Conservation (phyloP, 2,329 filamentous ascomycete species). For the Verticillium dahliae region DNA sequence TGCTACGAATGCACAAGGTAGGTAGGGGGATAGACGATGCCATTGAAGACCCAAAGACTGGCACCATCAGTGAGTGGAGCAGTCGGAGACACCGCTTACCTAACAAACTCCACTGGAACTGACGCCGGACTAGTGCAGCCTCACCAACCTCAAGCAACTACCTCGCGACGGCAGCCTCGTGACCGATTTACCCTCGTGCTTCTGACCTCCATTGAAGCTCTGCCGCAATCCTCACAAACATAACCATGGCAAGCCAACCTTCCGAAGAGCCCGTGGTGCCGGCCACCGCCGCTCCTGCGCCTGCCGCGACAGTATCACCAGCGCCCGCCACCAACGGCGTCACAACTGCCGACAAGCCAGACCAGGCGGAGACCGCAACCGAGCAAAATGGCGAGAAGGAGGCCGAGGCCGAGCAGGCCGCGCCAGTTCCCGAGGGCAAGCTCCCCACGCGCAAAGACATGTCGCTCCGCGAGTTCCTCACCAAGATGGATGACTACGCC, state of each 20-base stretch:
- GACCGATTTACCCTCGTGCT: background rate
- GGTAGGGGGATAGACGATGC: too few species aligned
- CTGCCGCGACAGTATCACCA: background rate
- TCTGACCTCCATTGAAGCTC: background rate
- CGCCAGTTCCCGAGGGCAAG: constrained; percentile 49
- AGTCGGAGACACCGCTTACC: background rate
- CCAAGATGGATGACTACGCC: constrained; percentile 97
- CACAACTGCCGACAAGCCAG: background rate
- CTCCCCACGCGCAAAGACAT: constrained; percentile 83
- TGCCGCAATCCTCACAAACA: background rate
- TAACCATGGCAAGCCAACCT: constrained; percentile 8
- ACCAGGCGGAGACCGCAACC: constrained; percentile 3
- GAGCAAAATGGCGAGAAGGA: constrained; percentile 19
- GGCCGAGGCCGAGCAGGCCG: constrained; percentile 31
- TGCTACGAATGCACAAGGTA: too few species aligned
- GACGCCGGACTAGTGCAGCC: background rate
- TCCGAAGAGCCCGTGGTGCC: constrained; percentile 2
- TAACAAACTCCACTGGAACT: background rate
- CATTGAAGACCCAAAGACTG: too few species aligned
- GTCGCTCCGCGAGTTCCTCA: constrained; percentile 83
- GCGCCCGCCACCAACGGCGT: background rate
- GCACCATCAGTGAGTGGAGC: background rate
- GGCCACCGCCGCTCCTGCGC: background rate
- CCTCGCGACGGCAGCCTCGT: background rate
- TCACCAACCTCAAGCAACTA: background rate